Percentiles rank a stretch among this genome's conserved stretches.
These are phyloP conservation scores for Begonia loranthoides DNA, from an alignment of 306 rosid genomes.

Conservation along the genomic window DNA sequence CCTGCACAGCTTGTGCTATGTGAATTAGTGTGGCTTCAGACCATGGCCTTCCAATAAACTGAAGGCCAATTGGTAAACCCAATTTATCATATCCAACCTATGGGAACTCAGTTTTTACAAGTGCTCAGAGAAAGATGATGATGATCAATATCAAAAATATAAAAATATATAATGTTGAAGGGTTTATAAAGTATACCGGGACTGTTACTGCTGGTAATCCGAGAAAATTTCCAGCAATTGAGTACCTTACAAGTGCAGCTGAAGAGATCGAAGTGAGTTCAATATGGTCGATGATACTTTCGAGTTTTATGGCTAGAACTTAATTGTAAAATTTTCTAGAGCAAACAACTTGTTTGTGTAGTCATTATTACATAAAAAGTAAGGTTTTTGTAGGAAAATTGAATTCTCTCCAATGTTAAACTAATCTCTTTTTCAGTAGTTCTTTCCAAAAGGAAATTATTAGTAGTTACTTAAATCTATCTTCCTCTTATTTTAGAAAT, in stretches of 20 bases:
- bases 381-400: no score
- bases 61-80: conserved; percentile 95
- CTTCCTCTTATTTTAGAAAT: no score
- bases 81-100: conserved; percentile 71
- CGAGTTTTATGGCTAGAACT: no score
- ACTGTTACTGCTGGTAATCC: conserved; percentile 89
- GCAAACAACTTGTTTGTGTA: background rate
- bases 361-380: background rate
- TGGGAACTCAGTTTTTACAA: conserved; percentile 1
- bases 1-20: conserved; percentile 72
- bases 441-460: no score
- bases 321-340: no score
- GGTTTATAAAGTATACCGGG: conserved; percentile 27
- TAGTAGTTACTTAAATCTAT: no score
- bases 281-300: no score
- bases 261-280: conserved; percentile 7
- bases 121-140: background rate
- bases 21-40: conserved; percentile 74
- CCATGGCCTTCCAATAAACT: conserved; percentile 89
- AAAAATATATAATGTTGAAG: background rate
- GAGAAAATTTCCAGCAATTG: conserved; percentile 85
- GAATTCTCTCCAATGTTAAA: no score
- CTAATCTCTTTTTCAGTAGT: no score
- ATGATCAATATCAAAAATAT: background rate
- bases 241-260: conserved; percentile 86